Evolutionary conservation across 371 early-diverging fungal species (phyloP).

Genomic region (Nematocida displodere): DNA sequence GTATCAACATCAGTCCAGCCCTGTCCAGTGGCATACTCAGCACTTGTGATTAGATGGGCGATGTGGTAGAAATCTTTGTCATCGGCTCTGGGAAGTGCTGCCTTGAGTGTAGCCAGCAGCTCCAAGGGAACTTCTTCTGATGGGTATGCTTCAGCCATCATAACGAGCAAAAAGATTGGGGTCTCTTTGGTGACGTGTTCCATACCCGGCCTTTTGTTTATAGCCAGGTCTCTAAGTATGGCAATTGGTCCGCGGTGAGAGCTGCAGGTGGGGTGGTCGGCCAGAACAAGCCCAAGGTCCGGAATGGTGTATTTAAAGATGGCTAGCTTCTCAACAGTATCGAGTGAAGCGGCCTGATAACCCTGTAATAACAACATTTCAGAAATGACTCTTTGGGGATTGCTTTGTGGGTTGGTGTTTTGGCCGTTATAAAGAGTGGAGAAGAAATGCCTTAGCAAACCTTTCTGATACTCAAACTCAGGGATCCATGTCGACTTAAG

Average conservation of each 20-base stretch:
- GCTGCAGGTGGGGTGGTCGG: too few relatives aligned
- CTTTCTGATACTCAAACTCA: too few relatives aligned
- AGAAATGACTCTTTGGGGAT: too few relatives aligned
- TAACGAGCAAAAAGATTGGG: slow-evolving; percentile 5
- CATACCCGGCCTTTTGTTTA: not conserved
- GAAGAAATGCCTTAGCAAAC: too few relatives aligned
- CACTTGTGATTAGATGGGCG: not conserved
- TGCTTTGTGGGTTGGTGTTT: too few relatives aligned
- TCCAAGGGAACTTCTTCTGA: not conserved
- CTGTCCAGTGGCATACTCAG: not conserved
- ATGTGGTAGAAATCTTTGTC: slow-evolving; percentile 10
- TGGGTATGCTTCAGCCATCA: slow-evolving; percentile 15
- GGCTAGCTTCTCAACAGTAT: not conserved
- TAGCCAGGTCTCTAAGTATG: not conserved
- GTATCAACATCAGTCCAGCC: slow-evolving; percentile 2
- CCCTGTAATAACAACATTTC: not conserved
- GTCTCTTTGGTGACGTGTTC: too few relatives aligned
- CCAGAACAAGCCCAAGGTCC: not conserved
- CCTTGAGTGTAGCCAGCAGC: not conserved
- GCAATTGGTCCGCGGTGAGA: too few relatives aligned
- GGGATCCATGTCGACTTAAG: too few relatives aligned
- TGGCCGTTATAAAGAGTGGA: too few relatives aligned
- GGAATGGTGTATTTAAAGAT: not conserved
- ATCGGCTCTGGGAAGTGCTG: not conserved
- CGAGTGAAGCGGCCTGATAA: not conserved